These are phyloP conservation scores for Penicillium freii DNA, from an alignment of 2,329 filamentous ascomycete species.

Conservation along the genomic window DNA sequence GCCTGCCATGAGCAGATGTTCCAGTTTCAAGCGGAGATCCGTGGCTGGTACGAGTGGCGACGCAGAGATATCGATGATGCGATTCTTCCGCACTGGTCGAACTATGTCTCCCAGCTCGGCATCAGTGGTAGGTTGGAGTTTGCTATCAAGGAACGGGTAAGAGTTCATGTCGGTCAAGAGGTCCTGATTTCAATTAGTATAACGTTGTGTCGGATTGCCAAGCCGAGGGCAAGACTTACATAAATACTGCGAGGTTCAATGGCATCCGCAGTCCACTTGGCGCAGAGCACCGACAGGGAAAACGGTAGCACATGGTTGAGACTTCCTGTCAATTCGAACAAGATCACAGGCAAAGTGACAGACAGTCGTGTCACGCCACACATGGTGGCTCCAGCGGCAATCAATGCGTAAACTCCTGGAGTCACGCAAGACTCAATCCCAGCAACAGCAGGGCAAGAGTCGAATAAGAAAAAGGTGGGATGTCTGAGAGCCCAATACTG, in stretches of 20 bases:
- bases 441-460: conserved; percentile 65
- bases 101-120: conserved; percentile 85
- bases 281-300: conserved; percentile 82
- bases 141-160: conserved; percentile 97
- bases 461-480: conserved; percentile 70
- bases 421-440: conserved; percentile 82
- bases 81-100: conserved; percentile 68
- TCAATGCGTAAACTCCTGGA: conserved; percentile 93
- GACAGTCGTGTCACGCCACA: conserved; percentile 92
- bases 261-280: conserved; percentile 98
- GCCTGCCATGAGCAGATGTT: conserved; percentile 76
- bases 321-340: conserved; percentile 94
- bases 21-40: conserved; percentile 75
- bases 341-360: conserved; percentile 88
- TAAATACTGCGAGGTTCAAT: conserved; percentile 94
- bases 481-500: conserved; percentile 77
- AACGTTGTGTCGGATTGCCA: background rate
- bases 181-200: conserved; percentile 55
- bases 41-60: conserved; percentile 76
- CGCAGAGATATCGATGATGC: conserved; percentile 82
- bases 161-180: conserved; percentile 94
- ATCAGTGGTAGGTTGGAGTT: conserved; percentile 87
- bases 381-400: conserved; percentile 95
- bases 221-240: conserved; percentile 46
- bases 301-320: conserved; percentile 94